Evolutionary conservation across 2,329 filamentous ascomycete species (phyloP), one percentile per base, ranked within the genome.

Genomic region (Trichoderma hamatum): DNA sequence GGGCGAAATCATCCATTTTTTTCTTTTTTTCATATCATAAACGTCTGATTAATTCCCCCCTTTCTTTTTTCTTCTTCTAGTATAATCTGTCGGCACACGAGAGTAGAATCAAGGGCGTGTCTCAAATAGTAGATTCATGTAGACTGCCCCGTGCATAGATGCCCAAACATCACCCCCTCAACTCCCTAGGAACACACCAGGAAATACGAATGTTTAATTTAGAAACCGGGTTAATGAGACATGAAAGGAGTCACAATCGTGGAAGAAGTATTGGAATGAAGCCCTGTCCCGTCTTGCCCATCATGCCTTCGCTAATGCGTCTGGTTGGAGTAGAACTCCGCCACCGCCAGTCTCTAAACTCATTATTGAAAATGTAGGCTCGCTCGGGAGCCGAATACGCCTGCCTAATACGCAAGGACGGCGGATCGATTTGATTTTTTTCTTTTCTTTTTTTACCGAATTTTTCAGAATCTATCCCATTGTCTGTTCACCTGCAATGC

Each of bases 1-100:
- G 64, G 68, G 63, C 68, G 64, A 68, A n/a, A 70, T 68, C 68
- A 70, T 24, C 14, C 46, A 34, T 55, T 67, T 69, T 54, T 28
- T 16, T 6, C 2, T 36, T 26, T 26, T 39, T 54, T 26, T 10
- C 26, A 5, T 19, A n/a, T 24, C 54, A 24, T 43, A n/a, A 43
- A 24, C 11, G 10, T 54, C 32, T 6, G n/a, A 28, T 30, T 28
- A n/a, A n/a, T n/a, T n/a, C n/a, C 21, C 24, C 16, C 11, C 5
- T 11, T 21, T 9, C 14, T 24, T 16, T 14, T 21, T 26, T n/a
- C 21, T 14, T 14, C n/a, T 43, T 43, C 39, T n/a, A 34, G 11
- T 30, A 9, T 32, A n/a, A 30, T 30, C 14, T n/a, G 51, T 30
- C 9, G 14, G 5, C 6, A 11, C 19, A 4, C 26, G 26, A 28